A percentile compares a stretch with the other conserved stretches of the same genome.
Evolutionary conservation across 192 early-diverging fungal species (phyloP).

Genomic region (Thamnidium elegans): DNA sequence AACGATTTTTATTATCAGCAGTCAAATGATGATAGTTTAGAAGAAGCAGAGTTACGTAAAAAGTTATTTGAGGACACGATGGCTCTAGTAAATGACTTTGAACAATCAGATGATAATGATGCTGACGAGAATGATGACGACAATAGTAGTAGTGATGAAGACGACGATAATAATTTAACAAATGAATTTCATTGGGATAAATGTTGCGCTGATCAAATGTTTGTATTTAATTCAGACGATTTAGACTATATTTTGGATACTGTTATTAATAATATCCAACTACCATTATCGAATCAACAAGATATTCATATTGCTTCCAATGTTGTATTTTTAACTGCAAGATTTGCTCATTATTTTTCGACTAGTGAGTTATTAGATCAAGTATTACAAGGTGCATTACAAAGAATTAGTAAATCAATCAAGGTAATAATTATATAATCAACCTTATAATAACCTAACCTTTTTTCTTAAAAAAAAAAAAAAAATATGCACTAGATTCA

Average conservation of each 20-base stretch:
- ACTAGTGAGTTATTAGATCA: constrained; percentile 69
- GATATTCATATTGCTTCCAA: constrained; percentile 77
- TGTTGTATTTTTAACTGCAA: constrained; percentile 83
- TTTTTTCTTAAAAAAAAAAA: no score
- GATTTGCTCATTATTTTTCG: constrained; percentile 86
- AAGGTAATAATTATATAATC: constrained; percentile 44
- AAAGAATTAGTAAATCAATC: constrained; percentile 54
- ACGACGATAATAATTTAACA: not conserved
- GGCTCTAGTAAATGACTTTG: constrained; percentile 4
- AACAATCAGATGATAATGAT: constrained; percentile 1
- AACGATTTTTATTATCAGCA: constrained; percentile 38
- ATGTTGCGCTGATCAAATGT: constrained; percentile 90
- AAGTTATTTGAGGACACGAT: constrained; percentile 27
- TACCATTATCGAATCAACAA: constrained; percentile 55
- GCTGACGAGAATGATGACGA: constrained; percentile 1
- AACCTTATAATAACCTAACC: no score
- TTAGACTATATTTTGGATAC: constrained; percentile 73
- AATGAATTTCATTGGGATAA: constrained; percentile 60
- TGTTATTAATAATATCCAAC: constrained; percentile 63
- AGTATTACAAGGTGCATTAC: constrained; percentile 60
- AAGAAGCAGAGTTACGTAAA: constrained; percentile 28
- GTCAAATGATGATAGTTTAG: constrained; percentile 29
- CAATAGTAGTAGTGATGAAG: not conserved
- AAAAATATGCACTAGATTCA: no score
- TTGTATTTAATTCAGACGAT: constrained; percentile 78